Base-by-base conservation (phyloP, 1,284 basidiomycete species). In the Marasmius oreades region DNA sequence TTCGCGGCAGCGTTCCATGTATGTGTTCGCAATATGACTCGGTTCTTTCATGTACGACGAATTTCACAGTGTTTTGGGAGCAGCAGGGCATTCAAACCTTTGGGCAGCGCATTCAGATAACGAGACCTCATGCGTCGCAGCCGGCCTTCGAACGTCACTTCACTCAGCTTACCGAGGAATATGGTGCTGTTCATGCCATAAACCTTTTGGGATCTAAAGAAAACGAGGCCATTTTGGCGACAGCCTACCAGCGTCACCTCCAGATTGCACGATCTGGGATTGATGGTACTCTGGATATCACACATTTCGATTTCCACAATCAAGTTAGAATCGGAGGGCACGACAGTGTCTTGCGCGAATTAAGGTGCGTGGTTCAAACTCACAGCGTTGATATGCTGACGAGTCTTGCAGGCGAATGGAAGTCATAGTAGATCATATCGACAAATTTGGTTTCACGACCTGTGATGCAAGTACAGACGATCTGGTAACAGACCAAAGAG, bases 101-200 rank as follows among this genome's bases (percentile, higher is more conserved):
- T 65, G 90, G 92, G 42, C 93, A 95, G 60, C 83, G 86, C 46
- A 93, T 97, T 34, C 93, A 95, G 67, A 92, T 97, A 57, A 96
- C 92, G 3, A 86, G 96, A n/a, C 94, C 97, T 0, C 88, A 93
- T 62, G 93, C 95, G 4, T 95, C 95, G 0, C 94, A 98, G 65
- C 94, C 94, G 3, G 96, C 96, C 0, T 98, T 98, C 66, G 93
- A 97, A 63, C 86, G 92, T 46, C 96, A 99, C 71, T 93, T 98
- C 61, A 78, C 87, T 22, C 88, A 93, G 54, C 77, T 99, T 20
- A 80, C 87, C 56, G 87, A 93, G 61, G 89, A 93, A 65, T 95
- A 95, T 66, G 85, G 84, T 7, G 78, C 83, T 0, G 79, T 87
- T 12, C 91, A 95, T 64, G 90, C 86, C n/a, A 84, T 95, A 62